Evolutionary conservation across 768 basidiomycete genomes (phyloP).

Genomic region (Suillus subalutaceus): DNA sequence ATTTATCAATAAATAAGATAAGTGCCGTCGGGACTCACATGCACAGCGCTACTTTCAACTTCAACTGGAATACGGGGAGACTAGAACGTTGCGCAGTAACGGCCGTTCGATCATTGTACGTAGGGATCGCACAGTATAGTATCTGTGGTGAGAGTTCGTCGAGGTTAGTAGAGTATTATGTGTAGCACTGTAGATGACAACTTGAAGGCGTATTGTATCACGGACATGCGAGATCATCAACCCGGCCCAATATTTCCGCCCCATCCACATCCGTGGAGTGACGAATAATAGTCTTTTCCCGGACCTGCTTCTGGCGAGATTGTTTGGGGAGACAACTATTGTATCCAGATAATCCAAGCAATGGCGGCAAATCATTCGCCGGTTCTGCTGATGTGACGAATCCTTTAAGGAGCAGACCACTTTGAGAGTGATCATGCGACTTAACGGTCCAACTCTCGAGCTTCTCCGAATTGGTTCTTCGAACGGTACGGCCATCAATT

Average conservation of each 20-base stretch:
- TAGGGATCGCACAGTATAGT: neutral
- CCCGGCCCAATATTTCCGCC: neutral
- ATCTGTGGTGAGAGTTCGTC: neutral
- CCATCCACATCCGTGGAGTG: neutral
- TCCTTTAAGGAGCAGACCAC: neutral
- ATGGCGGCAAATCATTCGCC: neutral
- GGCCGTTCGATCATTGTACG: neutral
- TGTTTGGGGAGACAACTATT: neutral
- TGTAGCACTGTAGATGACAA: neutral
- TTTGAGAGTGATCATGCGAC: neutral
- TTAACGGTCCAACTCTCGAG: neutral
- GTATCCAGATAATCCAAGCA: neutral
- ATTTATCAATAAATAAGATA: too few relatives aligned
- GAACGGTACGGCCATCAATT: neutral
- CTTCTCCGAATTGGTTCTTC: neutral
- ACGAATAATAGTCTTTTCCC: constrained; percentile 1
- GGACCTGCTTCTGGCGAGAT: neutral
- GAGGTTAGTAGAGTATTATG: neutral
- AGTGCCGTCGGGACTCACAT: too few relatives aligned
- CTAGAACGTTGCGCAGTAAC: neutral
- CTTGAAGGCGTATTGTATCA: neutral
- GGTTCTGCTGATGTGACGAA: neutral
- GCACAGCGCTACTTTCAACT: too few relatives aligned
- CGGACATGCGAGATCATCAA: neutral
- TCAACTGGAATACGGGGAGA: too few relatives aligned